Evolutionary conservation across 2,329 filamentous ascomycete genomes (phyloP).

Genomic region (Corinectria fuckeliana): DNA sequence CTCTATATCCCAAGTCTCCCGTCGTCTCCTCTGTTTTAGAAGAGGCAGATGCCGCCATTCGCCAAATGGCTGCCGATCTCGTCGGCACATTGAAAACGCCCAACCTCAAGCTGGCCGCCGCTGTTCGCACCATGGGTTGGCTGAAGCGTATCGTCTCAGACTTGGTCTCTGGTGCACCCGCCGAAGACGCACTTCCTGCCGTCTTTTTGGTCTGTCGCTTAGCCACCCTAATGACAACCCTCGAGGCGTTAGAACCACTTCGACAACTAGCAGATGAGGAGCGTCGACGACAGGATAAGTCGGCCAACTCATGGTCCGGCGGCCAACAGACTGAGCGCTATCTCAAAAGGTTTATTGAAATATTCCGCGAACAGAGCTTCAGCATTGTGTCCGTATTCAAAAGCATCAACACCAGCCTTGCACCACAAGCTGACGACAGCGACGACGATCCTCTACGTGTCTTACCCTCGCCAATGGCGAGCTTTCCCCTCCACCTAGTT

Average conservation of each 20-base stretch:
- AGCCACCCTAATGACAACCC: constrained; percentile 77
- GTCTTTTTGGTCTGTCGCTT: constrained; percentile 89
- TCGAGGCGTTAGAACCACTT: constrained; percentile 84
- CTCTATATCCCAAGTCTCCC: constrained; percentile 79
- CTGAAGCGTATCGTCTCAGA: constrained; percentile 86
- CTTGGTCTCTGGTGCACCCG: constrained; percentile 49
- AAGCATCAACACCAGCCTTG: constrained; percentile 68
- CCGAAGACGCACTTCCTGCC: constrained; percentile 76
- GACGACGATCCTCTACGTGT: constrained; percentile 53
- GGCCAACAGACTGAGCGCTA: constrained; percentile 95
- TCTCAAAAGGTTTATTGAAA: constrained; percentile 93
- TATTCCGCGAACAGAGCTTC: constrained; percentile 97
- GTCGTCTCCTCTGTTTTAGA: constrained; percentile 74
- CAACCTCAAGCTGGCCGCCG: constrained; percentile 84
- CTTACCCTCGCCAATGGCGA: constrained; percentile 78
- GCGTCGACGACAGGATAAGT: constrained; percentile 55
- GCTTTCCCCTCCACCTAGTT: constrained; percentile 84
- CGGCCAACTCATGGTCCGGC: constrained; percentile 60
- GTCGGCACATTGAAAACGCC: constrained; percentile 78
- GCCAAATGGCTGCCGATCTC: constrained; percentile 84
- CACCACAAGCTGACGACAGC: constrained; percentile 21
- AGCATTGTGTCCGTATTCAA: constrained; percentile 93
- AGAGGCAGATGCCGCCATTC: constrained; percentile 88
- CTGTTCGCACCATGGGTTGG: constrained; percentile 91
- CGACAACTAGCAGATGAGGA: constrained; percentile 91